Base-by-base conservation (phyloP, 257 asterid species). In the Nicotiana otophora region DNA sequence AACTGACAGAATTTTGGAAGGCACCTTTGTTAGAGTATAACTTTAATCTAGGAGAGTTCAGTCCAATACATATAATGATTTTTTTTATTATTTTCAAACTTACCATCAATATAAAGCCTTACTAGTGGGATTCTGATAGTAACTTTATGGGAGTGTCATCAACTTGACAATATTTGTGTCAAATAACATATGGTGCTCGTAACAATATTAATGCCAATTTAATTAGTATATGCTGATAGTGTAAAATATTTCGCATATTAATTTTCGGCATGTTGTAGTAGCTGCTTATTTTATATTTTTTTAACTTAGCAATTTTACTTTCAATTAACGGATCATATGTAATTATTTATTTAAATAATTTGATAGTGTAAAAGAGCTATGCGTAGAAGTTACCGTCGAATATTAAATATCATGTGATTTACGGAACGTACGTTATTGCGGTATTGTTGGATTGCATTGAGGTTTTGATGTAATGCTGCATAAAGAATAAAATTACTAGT, bases 381-480 rank as follows among this genome's bases (percentile, higher is more conserved):
- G 48, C 0, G 48, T 0, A 42, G 1, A 12, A 69, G 10, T n/a
- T 39, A 39, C 5, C 2, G 1, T 34, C 61, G 14, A 72, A 23
- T 72, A 72, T 20, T 46, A 46, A 72, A 3, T 5, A 23, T 26
- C 62, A 74, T 74, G 16, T 7, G 26, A 48, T 48, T 74, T 60
- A 74, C 62, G 23, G 42, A 48, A 23, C 16, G 80, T 48, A 72
- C 79, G 61, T n/a, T 26, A 20, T 69, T 42, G 78, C 39, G 61
- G 39, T 74, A 48, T 74, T 74, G 79, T 74, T 48, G 79, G 79
- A 74, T 46, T 55, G 61, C 79, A 48, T 42, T 46, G 31, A 23
- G 79, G 23, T 62, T 62, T 62, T 62, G 68, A 62, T 23, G 36
- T 26, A n/a, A 0, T 20, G 31, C 15, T 61, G 31, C 66, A 7